Base-by-base conservation (phyloP, 345 rosid species). In the Populus nigra region DNA sequence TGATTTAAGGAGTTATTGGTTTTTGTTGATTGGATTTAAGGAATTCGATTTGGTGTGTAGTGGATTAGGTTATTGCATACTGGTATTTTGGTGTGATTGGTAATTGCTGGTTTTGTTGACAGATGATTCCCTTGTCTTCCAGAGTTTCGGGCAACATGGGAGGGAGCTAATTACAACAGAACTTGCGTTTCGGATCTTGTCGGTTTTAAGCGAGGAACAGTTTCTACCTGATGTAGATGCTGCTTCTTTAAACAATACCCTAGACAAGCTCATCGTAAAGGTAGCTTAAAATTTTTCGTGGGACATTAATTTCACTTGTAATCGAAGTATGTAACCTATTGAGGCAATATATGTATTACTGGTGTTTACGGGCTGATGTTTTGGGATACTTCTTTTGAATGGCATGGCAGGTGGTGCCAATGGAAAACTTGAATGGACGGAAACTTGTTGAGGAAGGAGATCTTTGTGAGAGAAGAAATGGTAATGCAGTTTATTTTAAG, bases 101-200 rank as follows among this genome's bases (percentile, higher is more conserved):
- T 90, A 82, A 87, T 88, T 90, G 86, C 85, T 90, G 89, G 87
- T 89, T 84, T 88, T 91, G 71, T 89, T 92, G 95, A 93, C 93
- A 92, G 95, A 92, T 92, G 88, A 92, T 35, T 94, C 92, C 88
- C 94, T 96, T 96, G 94, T 92, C 91, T 92, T 96, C 95, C 97
- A 96, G 99, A 94, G 94, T 92, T 96, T 96, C 84, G 99, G 99
- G 74, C 99, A 96, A 92, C 98, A 96, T 77, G 97, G 97, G 53
- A 88, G 97, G 88, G 99, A 96, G 85, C 97, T 96, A 50, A 89
- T 96, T 73, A 94, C 99, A 23, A 80, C 98, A 6, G 99, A 96
- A 82, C 90, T 96, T 73, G 97, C 99, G 8, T 83, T 89, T 76
- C 84, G 88, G 83, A 88, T 96, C 75, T 83, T 96, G 88, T 93